Percentiles rank a stretch among this genome's conserved stretches.
Conservation (phyloP, 2,329 filamentous ascomycete genomes). For the Fusarium sp. region DNA sequence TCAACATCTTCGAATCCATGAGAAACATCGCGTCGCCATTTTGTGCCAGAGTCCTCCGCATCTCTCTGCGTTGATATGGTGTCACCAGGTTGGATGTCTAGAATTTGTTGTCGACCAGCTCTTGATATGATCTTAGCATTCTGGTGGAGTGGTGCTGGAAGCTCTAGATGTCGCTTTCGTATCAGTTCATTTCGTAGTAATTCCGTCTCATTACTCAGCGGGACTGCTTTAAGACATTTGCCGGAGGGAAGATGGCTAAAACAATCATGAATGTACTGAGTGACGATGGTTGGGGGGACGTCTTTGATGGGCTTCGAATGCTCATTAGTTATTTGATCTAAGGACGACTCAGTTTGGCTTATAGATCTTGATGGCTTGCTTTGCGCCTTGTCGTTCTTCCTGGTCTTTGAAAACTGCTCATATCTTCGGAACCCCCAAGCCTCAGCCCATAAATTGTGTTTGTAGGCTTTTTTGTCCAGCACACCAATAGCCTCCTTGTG, state of each 20-base stretch:
- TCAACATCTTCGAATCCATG: conserved; percentile 57
- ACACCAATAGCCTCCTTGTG: conserved; percentile 71
- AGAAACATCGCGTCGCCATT: conserved; percentile 65
- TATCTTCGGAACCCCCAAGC: conserved; percentile 53
- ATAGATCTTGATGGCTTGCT: background rate
- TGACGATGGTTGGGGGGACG: conserved; percentile 69
- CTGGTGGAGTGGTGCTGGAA: conserved; percentile 39
- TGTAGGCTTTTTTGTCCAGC: conserved; percentile 46
- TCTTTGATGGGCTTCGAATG: conserved; percentile 15
- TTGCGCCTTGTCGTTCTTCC: background rate
- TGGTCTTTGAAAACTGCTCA: conserved; percentile 24
- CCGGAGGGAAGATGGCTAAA: conserved; percentile 74
- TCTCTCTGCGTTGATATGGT: conserved; percentile 62
- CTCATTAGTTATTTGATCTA: background rate
- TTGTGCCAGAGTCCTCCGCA: conserved; percentile 58
- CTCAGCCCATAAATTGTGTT: conserved; percentile 67
- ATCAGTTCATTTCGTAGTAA: conserved; percentile 47
- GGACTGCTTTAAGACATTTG: conserved; percentile 57
- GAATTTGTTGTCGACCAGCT: conserved; percentile 40
- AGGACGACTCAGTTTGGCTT: background rate
- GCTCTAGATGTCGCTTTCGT: conserved; percentile 44
- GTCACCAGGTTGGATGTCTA: conserved; percentile 57
- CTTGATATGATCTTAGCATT: conserved; percentile 38
- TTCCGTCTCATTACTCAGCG: conserved; percentile 45
- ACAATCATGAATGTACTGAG: conserved; percentile 72